Evolutionary conservation across 2,329 filamentous ascomycete species (phyloP), one percentile per base, ranked within the genome.

Genomic region (Clonostachys rosea): DNA sequence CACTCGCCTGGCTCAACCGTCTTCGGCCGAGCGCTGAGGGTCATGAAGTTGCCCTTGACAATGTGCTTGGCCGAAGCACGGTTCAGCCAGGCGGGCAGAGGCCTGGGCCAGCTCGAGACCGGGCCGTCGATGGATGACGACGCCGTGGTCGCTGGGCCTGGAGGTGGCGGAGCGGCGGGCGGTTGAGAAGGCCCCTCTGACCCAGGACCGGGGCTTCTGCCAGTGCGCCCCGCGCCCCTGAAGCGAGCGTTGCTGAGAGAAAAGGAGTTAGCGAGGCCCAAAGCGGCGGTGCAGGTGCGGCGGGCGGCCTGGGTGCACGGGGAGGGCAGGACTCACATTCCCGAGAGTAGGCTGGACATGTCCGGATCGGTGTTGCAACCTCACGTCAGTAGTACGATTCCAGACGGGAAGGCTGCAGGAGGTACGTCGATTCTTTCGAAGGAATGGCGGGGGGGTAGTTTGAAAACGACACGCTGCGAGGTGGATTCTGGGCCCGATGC

Each of bases 41-140:
- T 96, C 86, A 96, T 90, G 63, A 97, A 96, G 71, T 96, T 97
- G 48, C 92, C 92, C 74, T 94, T 95, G 61, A 96, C 91, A 55
- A 96, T 95, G 62, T 96, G 84, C 63, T 87, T 89, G 48, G 88
- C 86, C 62, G 89, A 87, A 53, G 82, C 73, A 45, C 86, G 78
- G 60, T 88, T 86, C 59, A 91, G 81, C 83, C 88, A 91, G 52
- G 87, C 70, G 18, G 86, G 86, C 52, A 79, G 68, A n/a, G 76
- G 75, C 43, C 77, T 74, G 46, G 82, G 82, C 51, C 67, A 68
- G 51, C 60, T 68, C 35, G 63, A 53, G 47, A 65, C 65, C 42
- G 47, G 43, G 5, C 47, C 43, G 34, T 42, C 37, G 13, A 35
- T 42, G 6, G 34, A 7, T 16, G 34, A 35, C 20, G 42, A 35